Evolutionary conservation across 208 protist species (phyloP).

Genomic region (Wallacemonas sp.): DNA sequence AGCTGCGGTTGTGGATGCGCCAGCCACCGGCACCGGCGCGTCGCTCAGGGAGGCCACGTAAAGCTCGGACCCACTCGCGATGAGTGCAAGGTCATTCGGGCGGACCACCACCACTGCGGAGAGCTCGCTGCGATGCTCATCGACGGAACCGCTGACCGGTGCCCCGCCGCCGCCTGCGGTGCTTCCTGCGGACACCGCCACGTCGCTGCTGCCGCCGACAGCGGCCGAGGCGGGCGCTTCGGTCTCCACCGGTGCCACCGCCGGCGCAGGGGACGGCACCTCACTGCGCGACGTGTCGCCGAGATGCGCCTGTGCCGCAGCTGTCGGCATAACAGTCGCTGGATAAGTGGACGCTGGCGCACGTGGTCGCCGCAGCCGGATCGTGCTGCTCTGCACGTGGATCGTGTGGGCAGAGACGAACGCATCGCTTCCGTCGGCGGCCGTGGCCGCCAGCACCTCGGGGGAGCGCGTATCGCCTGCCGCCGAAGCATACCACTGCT

Average conservation of each 20-base stretch:
- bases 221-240: too few relatives aligned
- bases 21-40: neutral
- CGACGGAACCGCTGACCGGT: too few relatives aligned
- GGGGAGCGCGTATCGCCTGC: neutral
- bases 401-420: conserved; percentile 9
- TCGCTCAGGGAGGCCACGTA: conserved; percentile 30
- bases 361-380: conserved; percentile 15
- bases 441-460: neutral
- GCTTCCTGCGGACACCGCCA: too few relatives aligned
- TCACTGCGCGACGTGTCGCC: too few relatives aligned
- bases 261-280: neutral
- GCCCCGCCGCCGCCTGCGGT: too few relatives aligned
- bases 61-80: conserved; percentile 33
- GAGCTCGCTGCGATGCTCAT: conserved; percentile 14
- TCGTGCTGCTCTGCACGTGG: conserved; percentile 25
- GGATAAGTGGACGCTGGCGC: conserved; percentile 1
- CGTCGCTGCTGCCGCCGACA: conserved; percentile 5
- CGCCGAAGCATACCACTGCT: conserved; percentile 2
- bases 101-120: conserved; percentile 12
- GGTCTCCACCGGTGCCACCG: neutral
- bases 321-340: neutral
- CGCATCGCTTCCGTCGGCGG: neutral
- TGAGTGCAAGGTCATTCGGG: conserved; percentile 8
- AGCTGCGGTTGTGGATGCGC: too few relatives aligned
- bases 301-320: neutral